phyloP scores from a whole-genome alignment of 1,139 yeast species.

The Geotrichum aggregatum region DNA sequence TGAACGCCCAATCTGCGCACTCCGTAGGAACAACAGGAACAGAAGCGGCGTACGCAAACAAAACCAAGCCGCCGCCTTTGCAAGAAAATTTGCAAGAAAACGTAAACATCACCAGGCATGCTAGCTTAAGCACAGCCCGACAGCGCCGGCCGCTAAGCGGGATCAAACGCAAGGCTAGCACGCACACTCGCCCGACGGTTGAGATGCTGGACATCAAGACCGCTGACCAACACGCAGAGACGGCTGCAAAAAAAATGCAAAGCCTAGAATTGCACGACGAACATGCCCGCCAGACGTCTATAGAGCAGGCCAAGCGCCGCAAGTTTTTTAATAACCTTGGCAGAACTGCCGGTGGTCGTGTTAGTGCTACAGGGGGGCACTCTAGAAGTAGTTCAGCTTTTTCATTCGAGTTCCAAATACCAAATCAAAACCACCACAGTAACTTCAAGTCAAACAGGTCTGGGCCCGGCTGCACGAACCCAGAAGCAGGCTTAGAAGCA shows the following conservation, averaged over 20 bases:
- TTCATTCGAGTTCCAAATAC: background rate
- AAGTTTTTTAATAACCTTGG: slow-evolving; percentile 4
- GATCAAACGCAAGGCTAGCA: slow-evolving; percentile 2
- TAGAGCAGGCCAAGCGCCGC: background rate
- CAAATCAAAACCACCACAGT: background rate
- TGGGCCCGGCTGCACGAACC: background rate
- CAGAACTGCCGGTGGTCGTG: too few species aligned
- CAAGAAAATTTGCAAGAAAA: too few species aligned
- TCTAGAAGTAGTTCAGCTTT: background rate
- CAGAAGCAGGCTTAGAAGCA: too few species aligned
- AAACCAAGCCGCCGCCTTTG: background rate
- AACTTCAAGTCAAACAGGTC: background rate
- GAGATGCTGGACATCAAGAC: background rate
- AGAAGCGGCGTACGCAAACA: background rate
- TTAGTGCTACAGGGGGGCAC: background rate
- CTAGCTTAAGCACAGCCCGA: background rate
- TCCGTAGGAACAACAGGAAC: background rate
- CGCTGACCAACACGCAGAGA: background rate
- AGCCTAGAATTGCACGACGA: background rate
- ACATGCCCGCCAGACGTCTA: background rate
- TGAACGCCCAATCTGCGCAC: background rate
- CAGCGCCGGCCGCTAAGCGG: background rate
- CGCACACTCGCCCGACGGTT: background rate
- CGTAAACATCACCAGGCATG: background rate
- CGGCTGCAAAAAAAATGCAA: background rate